A percentile compares a stretch with the other conserved stretches of the same genome.
Conservation (phyloP, 176 grass and related monocot species). For the Microstegium vimineum region DNA sequence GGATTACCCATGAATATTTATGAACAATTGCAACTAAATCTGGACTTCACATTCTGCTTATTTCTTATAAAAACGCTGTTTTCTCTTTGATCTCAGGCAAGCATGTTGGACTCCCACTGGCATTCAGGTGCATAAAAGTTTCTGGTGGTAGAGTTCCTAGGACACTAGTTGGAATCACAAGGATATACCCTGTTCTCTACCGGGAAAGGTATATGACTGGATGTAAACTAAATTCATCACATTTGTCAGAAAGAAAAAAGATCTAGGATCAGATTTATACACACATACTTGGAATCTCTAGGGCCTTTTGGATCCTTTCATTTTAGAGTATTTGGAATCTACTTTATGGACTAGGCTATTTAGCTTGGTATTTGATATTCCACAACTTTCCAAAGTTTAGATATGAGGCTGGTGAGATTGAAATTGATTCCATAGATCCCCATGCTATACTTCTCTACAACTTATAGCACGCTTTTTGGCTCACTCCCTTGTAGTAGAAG, state of each 20-base stretch:
- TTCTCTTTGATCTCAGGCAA: constrained; percentile 60
- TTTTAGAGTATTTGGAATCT: not conserved
- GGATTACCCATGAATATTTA: not conserved
- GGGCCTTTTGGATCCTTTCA: not conserved
- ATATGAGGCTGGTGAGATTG: not conserved
- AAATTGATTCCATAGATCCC: not conserved
- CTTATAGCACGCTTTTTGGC: not conserved
- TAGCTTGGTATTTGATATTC: not conserved
- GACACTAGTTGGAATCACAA: constrained; percentile 78
- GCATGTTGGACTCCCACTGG: constrained; percentile 55
- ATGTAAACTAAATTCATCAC: constrained; percentile 17
- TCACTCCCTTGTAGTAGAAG: not conserved
- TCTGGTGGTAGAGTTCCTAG: constrained; percentile 71
- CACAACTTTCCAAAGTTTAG: not conserved
- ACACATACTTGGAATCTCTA: not conserved
- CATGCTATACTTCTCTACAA: not conserved
- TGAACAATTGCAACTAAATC: not conserved
- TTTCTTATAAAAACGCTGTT: constrained; percentile 18
- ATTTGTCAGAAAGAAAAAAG: not conserved
- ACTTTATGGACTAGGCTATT: not conserved
- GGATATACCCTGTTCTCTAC: constrained; percentile 81
- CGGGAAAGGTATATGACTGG: constrained; percentile 71
- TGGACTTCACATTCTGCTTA: constrained; percentile 4
- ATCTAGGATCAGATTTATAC: not conserved
- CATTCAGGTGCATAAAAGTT: constrained; percentile 82